Base-by-base conservation (phyloP, 306 rosid genomes). In the Ormosia semicastrata region DNA sequence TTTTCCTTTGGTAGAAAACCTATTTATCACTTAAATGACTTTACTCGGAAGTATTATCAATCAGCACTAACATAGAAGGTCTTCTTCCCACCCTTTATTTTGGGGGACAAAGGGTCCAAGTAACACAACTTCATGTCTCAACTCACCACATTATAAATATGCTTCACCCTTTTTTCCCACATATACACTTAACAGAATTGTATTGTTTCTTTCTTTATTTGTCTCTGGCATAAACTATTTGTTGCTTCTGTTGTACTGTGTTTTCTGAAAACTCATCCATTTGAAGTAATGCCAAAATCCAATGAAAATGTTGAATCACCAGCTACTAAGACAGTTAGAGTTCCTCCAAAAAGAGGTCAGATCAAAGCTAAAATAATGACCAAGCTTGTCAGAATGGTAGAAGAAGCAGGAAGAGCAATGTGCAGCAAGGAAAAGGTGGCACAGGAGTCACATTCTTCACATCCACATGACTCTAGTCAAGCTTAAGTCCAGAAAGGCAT, bases 301-400 rank as follows among this genome's bases (percentile, higher is more conserved):
- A 81, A 33, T 17, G 88, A 67, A 60, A 57, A 62, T 73, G 73
- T 54, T 76, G 78, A 47, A 60, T 59, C 83, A 2, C 7, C 65
- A 37, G 58, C 72, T 11, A 34, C 66, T 15, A 70, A 57, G 79
- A 81, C 6, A 15, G 86, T 41, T 46, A 78, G 85, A 75, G 8
- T 81, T 83, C 91, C 91, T 75, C 92, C 95, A 49, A 87, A 79
- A 83, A 84, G 95, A 81, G 97, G 97, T 4, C 85, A 83, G 77
- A 85, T 92, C 85, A 92, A 88, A 82, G 87, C 64, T n/a, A 73
- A 77, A 60, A 91, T 92, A 82, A 34, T 80, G 65, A 78, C 32
- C 39, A 13, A 71, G 39, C 14, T 91, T 58, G 69, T 69, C 43
- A 83, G 43, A 39, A 40, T 53, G 82, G 82, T 87, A 47, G 62